A percentile compares a stretch with the other conserved stretches of the same genome.
Evolutionary conservation across 176 grass and related monocot species (phyloP).

Genomic region (Dendrocalamus sinicus): DNA sequence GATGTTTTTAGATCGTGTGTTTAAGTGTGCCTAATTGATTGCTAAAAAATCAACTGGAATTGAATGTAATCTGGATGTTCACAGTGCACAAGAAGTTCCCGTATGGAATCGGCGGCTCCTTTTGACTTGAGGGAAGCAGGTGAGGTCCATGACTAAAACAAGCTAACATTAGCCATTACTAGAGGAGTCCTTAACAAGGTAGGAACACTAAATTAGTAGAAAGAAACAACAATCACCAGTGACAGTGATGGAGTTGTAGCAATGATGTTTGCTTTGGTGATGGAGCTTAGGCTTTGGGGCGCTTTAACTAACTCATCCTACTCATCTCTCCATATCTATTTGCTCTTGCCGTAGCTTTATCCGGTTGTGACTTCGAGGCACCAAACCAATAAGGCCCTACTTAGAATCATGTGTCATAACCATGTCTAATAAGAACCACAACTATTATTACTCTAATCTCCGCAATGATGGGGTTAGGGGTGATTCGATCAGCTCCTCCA

Average conservation of each 20-base stretch:
- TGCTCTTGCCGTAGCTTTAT: conserved; percentile 32
- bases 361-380: conserved; percentile 51
- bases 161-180: conserved; percentile 24
- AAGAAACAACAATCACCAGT: conserved; percentile 44
- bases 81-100: conserved; percentile 18
- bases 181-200: not conserved
- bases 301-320: conserved; percentile 53
- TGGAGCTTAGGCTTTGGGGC: conserved; percentile 42
- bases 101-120: conserved; percentile 7
- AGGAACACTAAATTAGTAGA: conserved; percentile 18
- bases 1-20: not conserved
- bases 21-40: not conserved
- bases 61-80: conserved; percentile 27
- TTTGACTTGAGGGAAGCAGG: conserved; percentile 22
- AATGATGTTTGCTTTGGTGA: conserved; percentile 48
- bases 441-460: conserved; percentile 34
- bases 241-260: conserved; percentile 37
- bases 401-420: conserved; percentile 43
- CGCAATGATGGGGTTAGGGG: conserved; percentile 47
- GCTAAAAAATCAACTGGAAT: conserved; percentile 1
- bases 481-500: conserved; percentile 50
- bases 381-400: conserved; percentile 48
- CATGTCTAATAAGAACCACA: conserved; percentile 36
- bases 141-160: conserved; percentile 45
- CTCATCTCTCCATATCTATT: conserved; percentile 5